phyloP scores from a whole-genome alignment of 257 asterid species.

The Eucommia ulmoides region DNA sequence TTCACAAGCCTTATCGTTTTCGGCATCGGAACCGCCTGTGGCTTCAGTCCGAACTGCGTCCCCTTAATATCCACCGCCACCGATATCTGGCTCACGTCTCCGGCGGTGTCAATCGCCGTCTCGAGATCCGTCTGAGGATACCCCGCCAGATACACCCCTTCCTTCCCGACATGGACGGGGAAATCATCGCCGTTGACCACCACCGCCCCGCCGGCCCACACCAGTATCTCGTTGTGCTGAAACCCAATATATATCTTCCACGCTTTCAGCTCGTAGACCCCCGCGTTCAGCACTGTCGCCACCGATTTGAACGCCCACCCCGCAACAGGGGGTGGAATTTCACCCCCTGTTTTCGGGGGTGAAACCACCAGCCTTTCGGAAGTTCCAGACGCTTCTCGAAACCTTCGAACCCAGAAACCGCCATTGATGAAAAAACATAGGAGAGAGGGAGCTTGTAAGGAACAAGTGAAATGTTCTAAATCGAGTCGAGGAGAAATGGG shows the following conservation, averaged over 20 bases:
- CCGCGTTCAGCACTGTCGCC: constrained; percentile 1
- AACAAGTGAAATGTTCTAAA: too few relatives aligned
- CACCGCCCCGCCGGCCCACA: neutral
- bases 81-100: neutral
- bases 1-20: neutral
- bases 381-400: neutral
- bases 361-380: too few relatives aligned
- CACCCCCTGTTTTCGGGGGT: too few relatives aligned
- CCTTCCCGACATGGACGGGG: neutral
- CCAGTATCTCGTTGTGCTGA: constrained; percentile 1
- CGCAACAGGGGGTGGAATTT: too few relatives aligned
- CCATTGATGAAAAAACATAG: neutral
- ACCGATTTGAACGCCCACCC: constrained; percentile 1
- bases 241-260: constrained; percentile 1
- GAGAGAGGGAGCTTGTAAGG: too few relatives aligned
- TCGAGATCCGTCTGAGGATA: neutral
- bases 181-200: neutral
- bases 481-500: too few relatives aligned
- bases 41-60: constrained; percentile 2
- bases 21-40: neutral
- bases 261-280: neutral
- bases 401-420: neutral
- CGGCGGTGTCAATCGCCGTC: constrained; percentile 1
- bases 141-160: neutral
- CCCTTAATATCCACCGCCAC: neutral